phyloP scores from a whole-genome alignment of 169 alveolate species.

The Amoebophrya sp. region DNA sequence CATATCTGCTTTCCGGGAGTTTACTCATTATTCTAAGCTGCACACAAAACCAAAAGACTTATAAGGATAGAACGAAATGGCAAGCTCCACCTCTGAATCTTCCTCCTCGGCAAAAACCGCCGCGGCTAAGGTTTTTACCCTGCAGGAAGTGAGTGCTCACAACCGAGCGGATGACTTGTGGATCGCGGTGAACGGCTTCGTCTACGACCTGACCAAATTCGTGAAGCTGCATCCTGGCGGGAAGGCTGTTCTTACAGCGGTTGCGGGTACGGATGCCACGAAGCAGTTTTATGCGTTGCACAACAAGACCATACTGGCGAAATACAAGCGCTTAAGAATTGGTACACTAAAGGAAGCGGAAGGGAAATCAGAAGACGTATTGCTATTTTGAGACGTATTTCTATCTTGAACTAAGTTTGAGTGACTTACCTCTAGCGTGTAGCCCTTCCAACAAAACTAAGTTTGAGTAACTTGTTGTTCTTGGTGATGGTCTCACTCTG shows the following conservation, averaged over 20 bases:
- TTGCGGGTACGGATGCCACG: conserved; percentile 33
- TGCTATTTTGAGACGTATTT: too few species aligned
- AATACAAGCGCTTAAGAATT: background rate
- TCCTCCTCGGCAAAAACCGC: background rate
- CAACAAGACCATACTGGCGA: background rate
- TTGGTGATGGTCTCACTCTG: too few species aligned
- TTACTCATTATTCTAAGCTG: too few species aligned
- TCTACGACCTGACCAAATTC: conserved; percentile 63
- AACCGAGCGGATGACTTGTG: conserved; percentile 53
- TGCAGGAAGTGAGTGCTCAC: background rate
- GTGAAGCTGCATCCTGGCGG: conserved; percentile 66
- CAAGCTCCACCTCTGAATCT: too few species aligned
- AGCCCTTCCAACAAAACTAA: too few species aligned
- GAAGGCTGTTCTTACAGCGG: background rate
- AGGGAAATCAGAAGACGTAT: too few species aligned
- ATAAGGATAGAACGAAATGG: too few species aligned
- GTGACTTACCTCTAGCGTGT: too few species aligned
- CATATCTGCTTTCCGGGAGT: too few species aligned
- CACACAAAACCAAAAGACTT: too few species aligned
- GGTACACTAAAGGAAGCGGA: background rate
- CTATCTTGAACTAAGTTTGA: too few species aligned
- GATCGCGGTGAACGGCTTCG: conserved; percentile 59
- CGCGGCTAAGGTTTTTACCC: background rate
- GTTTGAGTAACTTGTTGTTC: too few species aligned
- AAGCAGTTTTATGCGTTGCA: conserved; percentile 28